Base-by-base conservation (phyloP, 768 basidiomycete species). In the Collybia sp. region DNA sequence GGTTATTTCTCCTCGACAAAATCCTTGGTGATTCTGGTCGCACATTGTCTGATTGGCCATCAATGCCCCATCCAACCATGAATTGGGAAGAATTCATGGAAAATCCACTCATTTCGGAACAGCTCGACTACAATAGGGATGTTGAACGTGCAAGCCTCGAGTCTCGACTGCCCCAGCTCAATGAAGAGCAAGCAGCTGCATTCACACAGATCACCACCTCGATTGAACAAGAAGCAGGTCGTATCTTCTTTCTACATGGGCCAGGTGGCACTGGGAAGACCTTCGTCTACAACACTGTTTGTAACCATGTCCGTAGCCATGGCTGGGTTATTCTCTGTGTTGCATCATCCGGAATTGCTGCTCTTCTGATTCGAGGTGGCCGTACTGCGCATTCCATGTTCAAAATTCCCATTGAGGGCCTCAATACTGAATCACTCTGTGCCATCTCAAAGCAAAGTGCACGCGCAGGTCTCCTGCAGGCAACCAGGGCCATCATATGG, bases 261-360 rank as follows among this genome's bases (percentile, higher is more conserved):
- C 59, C 62, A 40, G 66, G 63, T 31, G 66, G 69, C 10, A 65
- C 61, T 51, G 69, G 69, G 16, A 71, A 71, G 44, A 70, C 69
- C 5, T 71, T 61, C 52, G 31, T 66, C 2, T 58, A 57, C 40
- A 65, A 59, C 2, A 46, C 62, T 12, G 48, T 67, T 38, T 54
- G 62, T 48, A 46, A 59, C 36, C 11, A 36, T 10, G 25, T 68
- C 2, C 49, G 54, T 33, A 47, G 46, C 6, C 34, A 45, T 13
- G 52, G 52, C 0, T 45, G 51, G 37, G 60, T 70, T 58, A 63
- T 65, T 0, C 55, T 75, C 2, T 71, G 66, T 63, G 65, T 68
- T 19, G 71, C 70, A 13, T 73, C 70, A 4, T 69, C 70, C 42
- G 69, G 70, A 1, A 64, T 75, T 46, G 70, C 73, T 12, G 56